Conservation (phyloP, 78 protist species). For the Dictyostelium firmibasis region DNA sequence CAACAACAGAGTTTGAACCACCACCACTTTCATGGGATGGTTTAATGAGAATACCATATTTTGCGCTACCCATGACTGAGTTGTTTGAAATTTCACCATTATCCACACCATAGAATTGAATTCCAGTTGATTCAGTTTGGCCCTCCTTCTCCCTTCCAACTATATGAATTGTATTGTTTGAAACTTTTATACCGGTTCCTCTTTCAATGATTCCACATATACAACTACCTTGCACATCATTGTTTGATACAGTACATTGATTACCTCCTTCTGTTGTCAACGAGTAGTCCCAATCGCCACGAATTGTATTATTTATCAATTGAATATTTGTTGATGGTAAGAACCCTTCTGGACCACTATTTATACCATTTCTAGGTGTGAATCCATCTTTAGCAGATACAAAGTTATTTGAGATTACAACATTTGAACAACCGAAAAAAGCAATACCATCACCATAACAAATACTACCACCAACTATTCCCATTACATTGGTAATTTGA, state of each 20-base stretch:
- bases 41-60: conserved; percentile 39
- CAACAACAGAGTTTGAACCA: conserved; percentile 7
- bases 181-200: conserved; percentile 14
- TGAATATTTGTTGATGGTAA: conserved; percentile 5
- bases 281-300: conserved; percentile 72
- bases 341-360: conserved; percentile 72
- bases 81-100: conserved; percentile 29
- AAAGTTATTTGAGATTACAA: conserved; percentile 19
- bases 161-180: conserved; percentile 23
- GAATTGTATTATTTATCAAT: conserved; percentile 18
- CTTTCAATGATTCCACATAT: conserved; percentile 47
- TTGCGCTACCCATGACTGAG: conserved; percentile 10
- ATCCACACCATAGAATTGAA: conserved; percentile 60
- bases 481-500: conserved; percentile 50
- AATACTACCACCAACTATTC: conserved; percentile 38
- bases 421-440: conserved; percentile 56
- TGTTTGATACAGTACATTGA: not conserved
- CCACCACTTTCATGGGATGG: conserved; percentile 61
- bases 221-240: conserved; percentile 31
- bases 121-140: conserved; percentile 14
- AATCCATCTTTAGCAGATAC: conserved; percentile 49
- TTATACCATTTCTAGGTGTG: conserved; percentile 67
- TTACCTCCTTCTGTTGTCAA: conserved; percentile 54
- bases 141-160: conserved; percentile 13
- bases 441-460: conserved; percentile 65